A percentile compares a stretch with the other conserved stretches of the same genome.
Evolutionary conservation across 1,139 yeast genomes (phyloP).

Genomic region (Suhomyces yuchorum): DNA sequence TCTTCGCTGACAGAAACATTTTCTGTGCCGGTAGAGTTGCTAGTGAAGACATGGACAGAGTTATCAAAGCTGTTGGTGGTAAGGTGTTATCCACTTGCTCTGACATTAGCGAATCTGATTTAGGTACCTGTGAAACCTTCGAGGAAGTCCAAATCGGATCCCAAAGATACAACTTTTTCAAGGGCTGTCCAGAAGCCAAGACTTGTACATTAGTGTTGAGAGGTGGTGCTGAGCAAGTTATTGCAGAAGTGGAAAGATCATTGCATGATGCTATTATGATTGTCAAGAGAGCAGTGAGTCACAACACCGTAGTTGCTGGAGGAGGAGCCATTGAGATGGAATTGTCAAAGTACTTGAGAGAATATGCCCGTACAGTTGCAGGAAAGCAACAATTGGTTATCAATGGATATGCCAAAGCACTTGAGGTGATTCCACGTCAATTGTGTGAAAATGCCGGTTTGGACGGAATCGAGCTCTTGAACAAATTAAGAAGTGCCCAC

Average conservation of each 20-base stretch:
- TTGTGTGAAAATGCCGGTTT: constrained; percentile 97
- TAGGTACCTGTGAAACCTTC: constrained; percentile 84
- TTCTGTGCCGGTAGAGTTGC: constrained; percentile 98
- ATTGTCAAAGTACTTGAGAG: constrained; percentile 83
- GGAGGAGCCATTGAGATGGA: constrained; percentile 99
- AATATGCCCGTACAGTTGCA: constrained; percentile 81
- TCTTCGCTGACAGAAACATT: constrained; percentile 91
- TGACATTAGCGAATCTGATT: constrained; percentile 63
- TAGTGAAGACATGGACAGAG: constrained; percentile 87
- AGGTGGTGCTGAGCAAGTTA: constrained; percentile 98
- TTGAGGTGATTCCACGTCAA: constrained; percentile 96
- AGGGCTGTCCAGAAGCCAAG: constrained; percentile 89
- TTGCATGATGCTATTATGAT: constrained; percentile 98
- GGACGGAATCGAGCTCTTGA: constrained; percentile 90
- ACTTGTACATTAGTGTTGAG: constrained; percentile 91
- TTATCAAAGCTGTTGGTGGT: constrained; percentile 93
- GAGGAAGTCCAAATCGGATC: constrained; percentile 96
- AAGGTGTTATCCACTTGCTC: constrained; percentile 84
- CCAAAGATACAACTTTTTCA: constrained; percentile 89
- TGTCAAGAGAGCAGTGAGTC: constrained; percentile 90
- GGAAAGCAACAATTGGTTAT: constrained; percentile 95
- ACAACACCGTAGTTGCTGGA: constrained; percentile 89
- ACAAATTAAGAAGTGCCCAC: constrained; percentile 88
- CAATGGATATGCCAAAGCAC: constrained; percentile 89
- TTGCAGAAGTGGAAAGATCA: constrained; percentile 97